phyloP scores from a whole-genome alignment of 2,329 filamentous ascomycete species.

The Lasiodiplodia theobromae region DNA sequence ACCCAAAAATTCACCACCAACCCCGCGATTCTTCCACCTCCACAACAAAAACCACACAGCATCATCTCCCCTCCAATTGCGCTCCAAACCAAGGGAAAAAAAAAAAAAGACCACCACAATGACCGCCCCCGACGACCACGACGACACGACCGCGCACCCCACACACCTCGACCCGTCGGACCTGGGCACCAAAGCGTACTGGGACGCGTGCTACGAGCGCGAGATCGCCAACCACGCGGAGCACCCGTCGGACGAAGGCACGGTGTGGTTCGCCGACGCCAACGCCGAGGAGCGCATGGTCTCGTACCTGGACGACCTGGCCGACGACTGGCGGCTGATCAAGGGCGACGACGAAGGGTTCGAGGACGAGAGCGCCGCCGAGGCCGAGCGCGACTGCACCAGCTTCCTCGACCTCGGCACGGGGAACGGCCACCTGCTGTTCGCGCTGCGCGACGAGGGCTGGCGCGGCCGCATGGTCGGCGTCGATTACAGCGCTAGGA shows the following conservation, averaged over 20 bases:
- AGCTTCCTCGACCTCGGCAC: constrained; percentile 87
- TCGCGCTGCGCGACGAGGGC: constrained; percentile 73
- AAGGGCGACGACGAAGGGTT: constrained; percentile 35
- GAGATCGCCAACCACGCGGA: constrained; percentile 75
- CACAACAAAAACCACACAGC: not conserved
- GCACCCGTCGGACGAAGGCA: constrained; percentile 81
- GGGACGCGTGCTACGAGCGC: constrained; percentile 71
- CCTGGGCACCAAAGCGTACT: constrained; percentile 78
- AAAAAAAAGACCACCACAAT: not conserved
- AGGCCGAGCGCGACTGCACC: constrained; percentile 40
- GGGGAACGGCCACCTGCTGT: constrained; percentile 92
- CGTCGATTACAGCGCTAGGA: constrained; percentile 83
- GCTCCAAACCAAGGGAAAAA: not conserved
- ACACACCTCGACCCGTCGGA: constrained; percentile 72
- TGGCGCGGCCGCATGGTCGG: constrained; percentile 79
- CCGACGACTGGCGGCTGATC: constrained; percentile 55
- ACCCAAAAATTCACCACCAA: constrained; percentile 4
- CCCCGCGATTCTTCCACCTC: not conserved
- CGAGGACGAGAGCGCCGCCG: constrained; percentile 35
- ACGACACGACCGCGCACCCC: not conserved
- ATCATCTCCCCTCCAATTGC: not conserved
- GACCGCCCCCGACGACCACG: not conserved
- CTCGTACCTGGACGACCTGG: constrained; percentile 64
- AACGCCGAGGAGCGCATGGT: constrained; percentile 84
- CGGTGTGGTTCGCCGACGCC: constrained; percentile 95